Evolutionary conservation across 371 early-diverging fungal genomes (phyloP), one percentile per base, ranked within the genome.

Genomic region (Mucor saturninus): DNA sequence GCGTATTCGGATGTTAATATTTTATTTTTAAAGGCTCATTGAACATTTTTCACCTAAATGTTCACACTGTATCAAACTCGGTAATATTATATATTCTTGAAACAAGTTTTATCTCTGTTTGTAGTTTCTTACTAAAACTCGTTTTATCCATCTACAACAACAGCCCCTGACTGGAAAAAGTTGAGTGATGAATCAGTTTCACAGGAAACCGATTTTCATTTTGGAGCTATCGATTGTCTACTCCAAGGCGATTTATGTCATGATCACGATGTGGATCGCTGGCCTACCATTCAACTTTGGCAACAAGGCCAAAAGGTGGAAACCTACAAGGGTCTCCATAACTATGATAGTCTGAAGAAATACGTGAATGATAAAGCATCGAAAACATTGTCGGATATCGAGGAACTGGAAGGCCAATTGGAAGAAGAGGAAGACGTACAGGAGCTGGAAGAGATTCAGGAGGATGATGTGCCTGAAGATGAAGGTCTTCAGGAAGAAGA

Each of bases 161-260:
- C 66, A 86, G 86, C 81, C 28, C 85, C 87, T 7, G 74, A 74
- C 5, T 86, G 85, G 87, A 72, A 74, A 37, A 54, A 77, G 38
- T 46, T 83, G 5, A 71, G 79, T 40, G 69, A 79, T 2, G 72
- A 80, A 10, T 60, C 77, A 38, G 70, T 64, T 21, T 51, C 58
- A 32, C 59, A 70, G 42, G 65, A 59, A 46, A 60, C 48, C 54
- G 65, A 83, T 40, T 81, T 94, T 55, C 77, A 84, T 61, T 80
- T 95, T 68, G 93, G 84, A 26, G 87, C 90, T 51, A 88, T 94
- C 57, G 88, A 95, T 65, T 95, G 96, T 64, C 70, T 84, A 1
- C 69, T 79, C n/a, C 83, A 88, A 62, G 85, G 87, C 39, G 82
- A 88, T 54, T 68, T 91, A 29, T 92, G 93, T 64, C 68, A 77